phyloP scores from a whole-genome alignment of 2,329 filamentous ascomycete genomes.

The Colletotrichum lentis region DNA sequence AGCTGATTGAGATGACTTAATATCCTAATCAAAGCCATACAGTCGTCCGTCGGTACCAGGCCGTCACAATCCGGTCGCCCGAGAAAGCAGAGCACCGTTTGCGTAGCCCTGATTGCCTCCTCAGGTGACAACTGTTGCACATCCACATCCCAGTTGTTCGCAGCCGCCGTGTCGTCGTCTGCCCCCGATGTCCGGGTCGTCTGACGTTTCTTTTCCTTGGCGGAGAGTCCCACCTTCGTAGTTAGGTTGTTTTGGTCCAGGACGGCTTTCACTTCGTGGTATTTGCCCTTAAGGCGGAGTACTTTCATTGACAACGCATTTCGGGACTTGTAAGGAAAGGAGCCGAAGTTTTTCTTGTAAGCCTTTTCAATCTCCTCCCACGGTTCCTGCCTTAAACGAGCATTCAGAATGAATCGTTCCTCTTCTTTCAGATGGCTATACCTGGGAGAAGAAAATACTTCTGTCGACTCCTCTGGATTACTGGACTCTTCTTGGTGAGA shows the following conservation, averaged over 20 bases:
- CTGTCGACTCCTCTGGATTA: background rate
- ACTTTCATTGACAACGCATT: background rate
- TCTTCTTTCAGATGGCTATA: background rate
- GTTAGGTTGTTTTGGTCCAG: background rate
- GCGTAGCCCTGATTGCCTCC: background rate
- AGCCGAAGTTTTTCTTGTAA: background rate
- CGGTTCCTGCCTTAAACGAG: background rate
- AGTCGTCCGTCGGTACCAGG: background rate
- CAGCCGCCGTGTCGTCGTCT: too few relatives aligned
- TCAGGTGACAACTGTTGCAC: background rate
- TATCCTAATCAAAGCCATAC: background rate
- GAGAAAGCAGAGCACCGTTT: background rate
- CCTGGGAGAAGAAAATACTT: background rate
- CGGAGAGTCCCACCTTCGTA: background rate
- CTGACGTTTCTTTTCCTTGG: background rate
- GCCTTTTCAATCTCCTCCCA: background rate
- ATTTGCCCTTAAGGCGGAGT: background rate
- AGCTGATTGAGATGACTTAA: background rate
- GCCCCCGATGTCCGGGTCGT: background rate
- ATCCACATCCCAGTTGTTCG: background rate
- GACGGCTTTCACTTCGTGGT: background rate
- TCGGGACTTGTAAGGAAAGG: background rate
- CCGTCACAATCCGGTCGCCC: background rate
- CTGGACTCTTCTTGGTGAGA: background rate
- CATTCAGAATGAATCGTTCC: background rate